A percentile compares a stretch with the other conserved stretches of the same genome.
These are phyloP conservation scores for Hypoxylon sp. DNA, from an alignment of 2,329 filamentous ascomycete species.

Conservation along the genomic window DNA sequence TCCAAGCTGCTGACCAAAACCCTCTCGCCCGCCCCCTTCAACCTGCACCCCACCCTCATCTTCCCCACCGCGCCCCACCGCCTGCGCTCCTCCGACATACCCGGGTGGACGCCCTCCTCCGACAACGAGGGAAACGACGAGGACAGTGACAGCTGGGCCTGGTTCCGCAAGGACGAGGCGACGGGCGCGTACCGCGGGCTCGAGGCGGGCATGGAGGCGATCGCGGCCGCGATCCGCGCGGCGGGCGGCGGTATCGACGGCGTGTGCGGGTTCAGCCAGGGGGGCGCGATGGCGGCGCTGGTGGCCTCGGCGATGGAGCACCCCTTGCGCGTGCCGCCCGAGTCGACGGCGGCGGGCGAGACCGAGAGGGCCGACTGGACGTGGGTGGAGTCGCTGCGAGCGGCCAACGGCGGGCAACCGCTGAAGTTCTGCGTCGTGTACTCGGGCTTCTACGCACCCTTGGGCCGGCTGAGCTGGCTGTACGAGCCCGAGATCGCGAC, in stretches of 20 bases:
- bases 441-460: constrained; percentile 71
- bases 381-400: constrained; percentile 61
- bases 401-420: constrained; percentile 59
- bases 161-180: constrained; percentile 80
- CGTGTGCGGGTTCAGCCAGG: constrained; percentile 85
- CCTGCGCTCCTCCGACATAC: constrained; percentile 74
- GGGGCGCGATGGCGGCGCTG: constrained; percentile 77
- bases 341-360: constrained; percentile 35
- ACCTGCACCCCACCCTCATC: constrained; percentile 66
- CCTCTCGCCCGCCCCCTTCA: constrained; percentile 69
- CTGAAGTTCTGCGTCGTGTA: constrained; percentile 73
- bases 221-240: constrained; percentile 72
- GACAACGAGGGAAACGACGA: constrained; percentile 59
- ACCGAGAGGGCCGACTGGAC: constrained; percentile 40
- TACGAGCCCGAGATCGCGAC: constrained; percentile 67
- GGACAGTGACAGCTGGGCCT: constrained; percentile 78
- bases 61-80: constrained; percentile 77
- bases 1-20: constrained; percentile 83
- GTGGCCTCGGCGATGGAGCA: constrained; percentile 78
- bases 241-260: constrained; percentile 80
- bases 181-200: constrained; percentile 74
- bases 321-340: constrained; percentile 42
- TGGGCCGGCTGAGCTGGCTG: constrained; percentile 48
- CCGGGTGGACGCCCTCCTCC: constrained; percentile 68
- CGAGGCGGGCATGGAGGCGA: constrained; percentile 71